These are phyloP conservation scores for Leptographium procerum DNA, from an alignment of 2,329 filamentous ascomycete genomes.

Conservation along the genomic window DNA sequence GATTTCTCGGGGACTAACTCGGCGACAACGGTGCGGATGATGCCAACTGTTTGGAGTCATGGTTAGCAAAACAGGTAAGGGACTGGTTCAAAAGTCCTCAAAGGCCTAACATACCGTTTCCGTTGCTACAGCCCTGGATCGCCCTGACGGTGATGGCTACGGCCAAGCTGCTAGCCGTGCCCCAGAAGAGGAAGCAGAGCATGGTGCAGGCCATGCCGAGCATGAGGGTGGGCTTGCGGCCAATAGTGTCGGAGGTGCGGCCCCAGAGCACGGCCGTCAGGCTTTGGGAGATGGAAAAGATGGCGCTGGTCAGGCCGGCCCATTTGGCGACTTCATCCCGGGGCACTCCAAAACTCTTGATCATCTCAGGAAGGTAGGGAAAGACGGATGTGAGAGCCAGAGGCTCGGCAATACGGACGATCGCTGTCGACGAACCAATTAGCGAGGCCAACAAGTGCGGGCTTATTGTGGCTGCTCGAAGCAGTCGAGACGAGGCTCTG, in stretches of 20 bases:
- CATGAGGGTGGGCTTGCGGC: slow-evolving; percentile 74
- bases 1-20: slow-evolving; percentile 83
- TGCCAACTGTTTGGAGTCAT: slow-evolving; percentile 47
- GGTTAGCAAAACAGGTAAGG: neutral
- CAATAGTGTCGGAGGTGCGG: slow-evolving; percentile 62
- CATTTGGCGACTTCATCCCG: slow-evolving; percentile 66
- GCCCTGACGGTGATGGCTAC: slow-evolving; percentile 73
- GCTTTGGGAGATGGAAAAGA: slow-evolving; percentile 63
- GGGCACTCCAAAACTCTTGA: slow-evolving; percentile 62
- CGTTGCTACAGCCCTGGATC: slow-evolving; percentile 74
- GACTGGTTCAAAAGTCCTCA: too few species aligned
- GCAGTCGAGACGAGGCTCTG: neutral
- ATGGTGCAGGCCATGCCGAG: slow-evolving; percentile 66
- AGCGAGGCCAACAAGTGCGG: neutral
- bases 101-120: slow-evolving; percentile 59
- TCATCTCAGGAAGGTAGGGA: slow-evolving; percentile 69
- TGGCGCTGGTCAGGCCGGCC: slow-evolving; percentile 63
- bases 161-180: slow-evolving; percentile 64
- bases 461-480: neutral
- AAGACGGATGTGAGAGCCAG: slow-evolving; percentile 61
- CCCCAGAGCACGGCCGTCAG: slow-evolving; percentile 66
- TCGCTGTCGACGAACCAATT: slow-evolving; percentile 34
- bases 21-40: slow-evolving; percentile 82
- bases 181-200: slow-evolving; percentile 70
- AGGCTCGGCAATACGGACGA: slow-evolving; percentile 70